A percentile compares a stretch with the other conserved stretches of the same genome.
phyloP scores from a whole-genome alignment of 2,329 filamentous ascomycete genomes.

The Chlorencoelia australis region DNA sequence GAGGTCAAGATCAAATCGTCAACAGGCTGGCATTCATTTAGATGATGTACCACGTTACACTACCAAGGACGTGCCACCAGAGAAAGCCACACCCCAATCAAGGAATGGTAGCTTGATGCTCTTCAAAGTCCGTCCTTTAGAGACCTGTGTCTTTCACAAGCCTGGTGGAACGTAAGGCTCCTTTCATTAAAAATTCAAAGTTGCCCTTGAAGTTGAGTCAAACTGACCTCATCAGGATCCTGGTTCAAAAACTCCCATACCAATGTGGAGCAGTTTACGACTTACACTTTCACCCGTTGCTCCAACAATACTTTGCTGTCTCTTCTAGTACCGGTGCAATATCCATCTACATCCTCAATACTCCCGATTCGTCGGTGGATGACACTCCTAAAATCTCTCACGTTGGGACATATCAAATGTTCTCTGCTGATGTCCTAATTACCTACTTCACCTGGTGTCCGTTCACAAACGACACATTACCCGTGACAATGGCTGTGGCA shows the following conservation, averaged over 20 bases:
- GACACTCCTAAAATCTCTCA: constrained; percentile 24
- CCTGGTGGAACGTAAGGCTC: too few species aligned
- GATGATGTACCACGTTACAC: too few species aligned
- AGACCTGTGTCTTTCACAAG: too few species aligned
- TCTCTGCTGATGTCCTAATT: constrained; percentile 28
- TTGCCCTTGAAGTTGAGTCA: too few species aligned
- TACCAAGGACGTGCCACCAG: too few species aligned
- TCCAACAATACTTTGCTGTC: constrained; percentile 53
- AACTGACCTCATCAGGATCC: constrained; percentile 32
- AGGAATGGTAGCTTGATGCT: constrained; percentile 62
- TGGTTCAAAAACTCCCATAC: constrained; percentile 49
- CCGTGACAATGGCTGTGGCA: constrained; percentile 1
- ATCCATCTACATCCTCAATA: constrained; percentile 46
- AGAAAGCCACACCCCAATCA: constrained; percentile 39
- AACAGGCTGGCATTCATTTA: too few species aligned
- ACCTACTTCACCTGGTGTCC: constrained; percentile 15
- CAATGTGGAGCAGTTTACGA: constrained; percentile 67
- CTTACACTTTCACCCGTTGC: constrained; percentile 62
- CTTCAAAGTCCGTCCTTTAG: too few species aligned
- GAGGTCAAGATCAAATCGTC: too few species aligned
- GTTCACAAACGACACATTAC: not conserved
- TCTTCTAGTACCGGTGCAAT: constrained; percentile 70
- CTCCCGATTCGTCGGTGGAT: too few species aligned
- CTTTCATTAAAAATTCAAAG: too few species aligned
- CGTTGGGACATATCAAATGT: constrained; percentile 37